A percentile compares a stretch with the other conserved stretches of the same genome.
Conservation (phyloP, 768 basidiomycete species). For the Pisolithus microcarpus region DNA sequence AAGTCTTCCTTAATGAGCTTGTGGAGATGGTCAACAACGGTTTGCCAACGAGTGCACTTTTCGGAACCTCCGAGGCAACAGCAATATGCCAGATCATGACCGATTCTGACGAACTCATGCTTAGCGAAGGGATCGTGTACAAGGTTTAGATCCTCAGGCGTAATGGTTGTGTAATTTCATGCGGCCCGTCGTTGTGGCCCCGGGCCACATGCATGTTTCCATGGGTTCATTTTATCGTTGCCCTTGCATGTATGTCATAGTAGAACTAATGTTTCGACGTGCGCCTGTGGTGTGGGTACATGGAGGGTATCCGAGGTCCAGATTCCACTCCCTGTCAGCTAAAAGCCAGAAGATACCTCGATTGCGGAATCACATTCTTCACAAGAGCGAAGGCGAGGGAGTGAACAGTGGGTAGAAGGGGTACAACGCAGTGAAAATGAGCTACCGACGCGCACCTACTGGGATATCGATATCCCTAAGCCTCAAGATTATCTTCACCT, state of each 20-base stretch:
- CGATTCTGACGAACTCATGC: conserved; percentile 69
- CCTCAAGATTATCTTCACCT: conserved; percentile 51
- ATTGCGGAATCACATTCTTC: too few species aligned
- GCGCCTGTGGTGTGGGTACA: too few species aligned
- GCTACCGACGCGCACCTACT: background rate
- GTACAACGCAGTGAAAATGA: background rate
- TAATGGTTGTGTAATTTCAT: background rate
- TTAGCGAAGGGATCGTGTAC: conserved; percentile 82
- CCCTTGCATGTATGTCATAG: too few species aligned
- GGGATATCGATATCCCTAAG: conserved; percentile 25
- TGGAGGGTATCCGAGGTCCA: too few species aligned
- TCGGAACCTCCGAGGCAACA: conserved; percentile 76
- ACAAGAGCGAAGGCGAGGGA: too few species aligned
- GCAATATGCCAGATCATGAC: conserved; percentile 69
- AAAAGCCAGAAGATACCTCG: too few species aligned
- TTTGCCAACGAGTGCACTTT: conserved; percentile 57
- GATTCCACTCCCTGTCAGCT: too few species aligned
- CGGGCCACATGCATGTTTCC: too few species aligned
- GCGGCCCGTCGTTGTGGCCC: too few species aligned
- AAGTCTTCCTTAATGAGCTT: conserved; percentile 61
- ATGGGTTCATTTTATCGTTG: too few species aligned
- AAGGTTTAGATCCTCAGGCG: conserved; percentile 45
- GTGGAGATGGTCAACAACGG: conserved; percentile 74
- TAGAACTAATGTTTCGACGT: too few species aligned
- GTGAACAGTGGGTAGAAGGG: background rate